A percentile compares a stretch with the other conserved stretches of the same genome.
Evolutionary conservation across 768 basidiomycete genomes (phyloP).

Genomic region (Termitomyces eurrhizus): DNA sequence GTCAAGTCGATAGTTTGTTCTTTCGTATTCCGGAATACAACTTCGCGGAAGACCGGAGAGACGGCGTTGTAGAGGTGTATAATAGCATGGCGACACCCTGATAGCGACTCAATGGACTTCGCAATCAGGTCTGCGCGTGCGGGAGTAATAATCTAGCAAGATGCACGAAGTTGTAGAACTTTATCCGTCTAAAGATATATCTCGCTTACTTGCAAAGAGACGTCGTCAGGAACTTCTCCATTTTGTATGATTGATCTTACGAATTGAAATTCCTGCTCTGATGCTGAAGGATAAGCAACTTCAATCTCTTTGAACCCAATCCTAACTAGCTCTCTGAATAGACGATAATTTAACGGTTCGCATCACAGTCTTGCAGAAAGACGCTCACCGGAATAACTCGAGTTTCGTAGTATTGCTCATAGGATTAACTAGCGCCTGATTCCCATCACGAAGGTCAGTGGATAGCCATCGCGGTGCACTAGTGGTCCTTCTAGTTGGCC

Average conservation of each 20-base stretch:
- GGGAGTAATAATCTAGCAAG: conserved; percentile 66
- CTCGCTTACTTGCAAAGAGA: conserved; percentile 68
- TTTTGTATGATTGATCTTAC: conserved; percentile 67
- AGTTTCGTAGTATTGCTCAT: conserved; percentile 69
- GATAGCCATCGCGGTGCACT: conserved; percentile 76
- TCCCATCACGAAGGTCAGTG: conserved; percentile 81
- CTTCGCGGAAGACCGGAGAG: conserved; percentile 68
- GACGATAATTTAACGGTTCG: conserved; percentile 38
- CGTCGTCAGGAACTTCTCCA: conserved; percentile 65
- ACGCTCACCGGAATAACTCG: conserved; percentile 41
- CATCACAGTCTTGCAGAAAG: neutral
- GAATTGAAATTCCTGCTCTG: conserved; percentile 75
- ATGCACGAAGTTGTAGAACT: neutral
- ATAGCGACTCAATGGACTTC: conserved; percentile 69
- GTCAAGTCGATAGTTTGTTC: conserved; percentile 75
- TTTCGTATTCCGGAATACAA: conserved; percentile 75
- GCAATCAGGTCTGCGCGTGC: conserved; percentile 77
- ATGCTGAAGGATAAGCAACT: conserved; percentile 80
- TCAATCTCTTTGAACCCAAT: conserved; percentile 87
- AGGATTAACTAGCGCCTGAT: conserved; percentile 79
- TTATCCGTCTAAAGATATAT: neutral
- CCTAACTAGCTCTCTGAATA: conserved; percentile 65
- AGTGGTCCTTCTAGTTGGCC: conserved; percentile 63
- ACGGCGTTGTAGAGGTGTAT: conserved; percentile 89
- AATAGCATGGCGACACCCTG: conserved; percentile 72